Evolutionary conservation across 2,329 filamentous ascomycete species (phyloP).

Genomic region (Fusarium buharicum): DNA sequence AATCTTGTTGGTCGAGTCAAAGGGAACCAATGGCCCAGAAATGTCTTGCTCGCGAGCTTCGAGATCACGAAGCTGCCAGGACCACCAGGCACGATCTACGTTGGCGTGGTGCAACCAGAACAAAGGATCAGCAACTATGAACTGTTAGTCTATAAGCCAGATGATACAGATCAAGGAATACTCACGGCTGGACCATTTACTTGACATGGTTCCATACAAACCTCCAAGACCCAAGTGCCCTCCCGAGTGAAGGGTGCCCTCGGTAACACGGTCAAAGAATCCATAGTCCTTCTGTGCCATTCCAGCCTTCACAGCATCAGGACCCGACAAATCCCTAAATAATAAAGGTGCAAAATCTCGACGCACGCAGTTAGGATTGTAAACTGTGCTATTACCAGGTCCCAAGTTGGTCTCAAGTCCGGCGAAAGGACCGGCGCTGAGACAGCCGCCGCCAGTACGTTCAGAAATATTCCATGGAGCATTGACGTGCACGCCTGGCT

Average conservation of each 20-base stretch:
- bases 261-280: slow-evolving; percentile 33
- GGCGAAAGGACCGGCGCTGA: slow-evolving; percentile 42
- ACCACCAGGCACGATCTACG: slow-evolving; percentile 45
- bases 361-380: slow-evolving; percentile 23
- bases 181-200: slow-evolving; percentile 33
- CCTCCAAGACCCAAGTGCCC: slow-evolving; percentile 45
- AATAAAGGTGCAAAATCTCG: slow-evolving; percentile 29
- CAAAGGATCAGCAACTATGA: slow-evolving; percentile 37
- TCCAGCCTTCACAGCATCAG: slow-evolving; percentile 23
- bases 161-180: accelerated
- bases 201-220: slow-evolving; percentile 42
- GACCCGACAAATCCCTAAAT: slow-evolving; percentile 24
- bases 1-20: slow-evolving; percentile 23
- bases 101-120: slow-evolving; percentile 48
- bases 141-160: not conserved
- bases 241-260: slow-evolving; percentile 43
- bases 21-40: slow-evolving; percentile 26
- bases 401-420: slow-evolving; percentile 24
- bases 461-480: slow-evolving; percentile 32
- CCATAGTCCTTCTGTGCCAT: slow-evolving; percentile 41
- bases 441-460: slow-evolving; percentile 40
- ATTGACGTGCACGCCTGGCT: slow-evolving; percentile 27
- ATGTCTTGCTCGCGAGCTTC: slow-evolving; percentile 22
- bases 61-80: slow-evolving; percentile 27
- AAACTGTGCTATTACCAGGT: slow-evolving; percentile 11